Base-by-base conservation (phyloP, 768 basidiomycete species). In the Boletales sp. region DNA sequence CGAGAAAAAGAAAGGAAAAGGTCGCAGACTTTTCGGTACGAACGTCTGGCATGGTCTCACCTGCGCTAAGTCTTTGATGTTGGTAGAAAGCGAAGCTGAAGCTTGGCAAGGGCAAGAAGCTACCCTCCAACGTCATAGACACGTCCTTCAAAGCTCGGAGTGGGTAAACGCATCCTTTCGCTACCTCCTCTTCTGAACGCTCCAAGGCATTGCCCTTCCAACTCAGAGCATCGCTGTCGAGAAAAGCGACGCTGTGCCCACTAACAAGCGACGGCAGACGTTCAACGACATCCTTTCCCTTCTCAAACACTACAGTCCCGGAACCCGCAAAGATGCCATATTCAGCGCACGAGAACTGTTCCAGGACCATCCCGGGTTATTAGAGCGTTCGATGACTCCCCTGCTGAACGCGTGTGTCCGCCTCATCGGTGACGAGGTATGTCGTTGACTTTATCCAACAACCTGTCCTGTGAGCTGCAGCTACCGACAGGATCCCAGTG, bases 101-200 rank as follows among this genome's bases (percentile, higher is more conserved):
- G 69, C 87, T 99, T 43, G 95, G 95, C 32, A 99, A 95, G 67
- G 93, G 90, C 39, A 98, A 94, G 68, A 81, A 87, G 59, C 65
- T 74, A 10, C 76, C 93, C 10, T 77, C 72, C 40, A 98, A 98
- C 77, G 90, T 82, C 6, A 81, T 97, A 57, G 91, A 98, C 69
- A 98, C 95, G 2, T 94, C 94, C 1, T 97, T 95, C 80, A 93
- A 94, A 66, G 84, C 92, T 30, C 83, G 91, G 51, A 91, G 95
- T 97, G 62, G 59, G 88, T 74, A 43, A 31, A 45, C 8, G 38
- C 32, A 7, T 8, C 14, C 24, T 49, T 11, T 29, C 17, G 31
- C 17, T 31, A 4, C 38, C 34, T 15, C 15, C 27, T 52, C 38
- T 47, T 35, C 48, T 64, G 57, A 47, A 54, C 45, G 12, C 24